A percentile compares a stretch with the other conserved stretches of the same genome.
These are phyloP conservation scores for Leucoagaricus sp. DNA, from an alignment of 1,284 basidiomycete species.

Conservation along the genomic window DNA sequence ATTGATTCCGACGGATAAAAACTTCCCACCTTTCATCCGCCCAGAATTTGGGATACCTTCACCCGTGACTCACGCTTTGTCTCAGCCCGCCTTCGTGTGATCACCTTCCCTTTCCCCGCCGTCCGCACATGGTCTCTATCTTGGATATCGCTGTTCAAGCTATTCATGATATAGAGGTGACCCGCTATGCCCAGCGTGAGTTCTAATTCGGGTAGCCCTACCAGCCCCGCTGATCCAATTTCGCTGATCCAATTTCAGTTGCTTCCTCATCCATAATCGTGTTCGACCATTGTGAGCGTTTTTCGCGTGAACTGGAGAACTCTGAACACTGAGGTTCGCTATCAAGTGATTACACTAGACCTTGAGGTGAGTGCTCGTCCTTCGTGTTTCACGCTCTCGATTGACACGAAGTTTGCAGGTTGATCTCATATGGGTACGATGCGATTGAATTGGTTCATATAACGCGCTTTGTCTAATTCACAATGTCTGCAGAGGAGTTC, in stretches of 20 bases:
- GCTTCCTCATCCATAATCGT: conserved; percentile 50
- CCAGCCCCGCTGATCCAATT: neutral
- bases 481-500: conserved; percentile 37
- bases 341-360: conserved; percentile 50
- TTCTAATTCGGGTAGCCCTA: neutral
- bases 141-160: conserved; percentile 15
- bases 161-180: conserved; percentile 37
- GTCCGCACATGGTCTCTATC: conserved; percentile 12
- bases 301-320: neutral
- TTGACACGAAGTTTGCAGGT: conserved; percentile 27
- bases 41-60: neutral
- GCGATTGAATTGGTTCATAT: neutral
- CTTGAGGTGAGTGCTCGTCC: conserved; percentile 43
- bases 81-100: neutral
- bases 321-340: neutral
- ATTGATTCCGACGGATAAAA: conserved; percentile 4
- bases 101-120: neutral
- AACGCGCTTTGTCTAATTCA: conserved; percentile 3
- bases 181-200: conserved; percentile 41
- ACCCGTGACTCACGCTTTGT: neutral
- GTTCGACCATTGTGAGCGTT: conserved; percentile 50
- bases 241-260: conserved; percentile 31
- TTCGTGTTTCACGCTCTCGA: neutral
- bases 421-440: conserved; percentile 52
- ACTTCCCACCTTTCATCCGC: neutral